These are phyloP conservation scores for Fusarium sp. DNA, from an alignment of 2,329 filamentous ascomycete species.

Conservation along the genomic window DNA sequence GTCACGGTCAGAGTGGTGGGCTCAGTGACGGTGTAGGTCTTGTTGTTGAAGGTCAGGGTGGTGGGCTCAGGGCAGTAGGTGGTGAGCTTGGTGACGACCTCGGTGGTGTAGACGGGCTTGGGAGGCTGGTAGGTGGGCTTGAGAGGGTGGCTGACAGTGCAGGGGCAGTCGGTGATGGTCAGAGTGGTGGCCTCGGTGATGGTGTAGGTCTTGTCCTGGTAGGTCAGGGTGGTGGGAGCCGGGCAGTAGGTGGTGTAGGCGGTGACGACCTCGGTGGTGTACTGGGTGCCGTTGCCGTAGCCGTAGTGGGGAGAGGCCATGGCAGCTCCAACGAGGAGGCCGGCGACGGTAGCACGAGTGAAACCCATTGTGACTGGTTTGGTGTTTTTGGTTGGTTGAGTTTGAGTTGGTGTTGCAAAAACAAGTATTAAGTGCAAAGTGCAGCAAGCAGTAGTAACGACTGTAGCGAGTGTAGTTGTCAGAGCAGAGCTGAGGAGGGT, in stretches of 20 bases:
- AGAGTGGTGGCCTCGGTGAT: constrained; percentile 66
- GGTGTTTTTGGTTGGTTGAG: background rate
- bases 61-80: constrained; percentile 80
- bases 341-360: constrained; percentile 25
- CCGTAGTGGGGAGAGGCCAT: constrained; percentile 13
- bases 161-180: constrained; percentile 67
- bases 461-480: constrained; percentile 37
- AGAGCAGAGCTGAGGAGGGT: background rate
- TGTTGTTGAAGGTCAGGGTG: constrained; percentile 66
- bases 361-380: constrained; percentile 29
- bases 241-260: constrained; percentile 56
- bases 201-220: constrained; percentile 65
- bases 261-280: background rate
- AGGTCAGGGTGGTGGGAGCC: constrained; percentile 47
- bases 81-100: constrained; percentile 64
- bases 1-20: constrained; percentile 27
- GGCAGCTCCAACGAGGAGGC: constrained; percentile 33
- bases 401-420: background rate
- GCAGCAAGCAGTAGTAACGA: constrained; percentile 20
- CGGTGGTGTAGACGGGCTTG: background rate
- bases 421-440: constrained; percentile 28
- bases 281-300: constrained; percentile 6
- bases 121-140: constrained; percentile 51
- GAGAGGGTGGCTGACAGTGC: constrained; percentile 50
- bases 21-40: constrained; percentile 33